These are phyloP conservation scores for Trematosphaeria pertusa DNA, from an alignment of 2,329 filamentous ascomycete genomes.

Conservation along the genomic window DNA sequence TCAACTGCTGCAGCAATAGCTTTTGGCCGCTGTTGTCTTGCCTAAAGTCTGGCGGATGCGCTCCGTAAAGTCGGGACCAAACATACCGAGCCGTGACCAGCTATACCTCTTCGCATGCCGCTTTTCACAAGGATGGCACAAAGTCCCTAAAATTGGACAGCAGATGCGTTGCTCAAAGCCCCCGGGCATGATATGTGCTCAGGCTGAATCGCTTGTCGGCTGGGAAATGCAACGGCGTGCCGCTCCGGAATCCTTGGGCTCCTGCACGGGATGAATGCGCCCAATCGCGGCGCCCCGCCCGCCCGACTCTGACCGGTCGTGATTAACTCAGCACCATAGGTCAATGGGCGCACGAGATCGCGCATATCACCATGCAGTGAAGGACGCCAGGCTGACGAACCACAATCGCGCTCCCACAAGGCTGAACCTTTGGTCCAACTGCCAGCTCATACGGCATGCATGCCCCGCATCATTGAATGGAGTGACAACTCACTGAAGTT, in stretches of 20 bases:
- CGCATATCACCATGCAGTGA: slow-evolving; percentile 3
- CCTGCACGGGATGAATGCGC: background rate
- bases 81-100: no score
- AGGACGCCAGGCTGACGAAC: slow-evolving; percentile 30
- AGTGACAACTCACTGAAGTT: slow-evolving; percentile 27
- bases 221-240: no score
- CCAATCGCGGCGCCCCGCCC: no score
- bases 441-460: slow-evolving; percentile 34
- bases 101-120: no score
- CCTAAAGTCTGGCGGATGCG: no score
- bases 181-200: background rate
- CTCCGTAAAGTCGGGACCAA: no score
- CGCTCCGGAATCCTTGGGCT: background rate
- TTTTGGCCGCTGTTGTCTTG: no score
- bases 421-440: slow-evolving; percentile 27
- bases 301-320: slow-evolving; percentile 7
- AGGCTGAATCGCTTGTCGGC: background rate
- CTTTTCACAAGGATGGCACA: no score
- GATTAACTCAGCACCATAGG: background rate
- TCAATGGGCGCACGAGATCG: background rate
- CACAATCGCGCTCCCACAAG: slow-evolving; percentile 19
- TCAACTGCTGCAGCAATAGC: no score
- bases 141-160: no score
- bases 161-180: no score
- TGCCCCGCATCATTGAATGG: slow-evolving; percentile 12